Percentiles rank a stretch among this genome's conserved stretches.
phyloP scores from a whole-genome alignment of 176 grass and related monocot genomes.

The Avena insularis region DNA sequence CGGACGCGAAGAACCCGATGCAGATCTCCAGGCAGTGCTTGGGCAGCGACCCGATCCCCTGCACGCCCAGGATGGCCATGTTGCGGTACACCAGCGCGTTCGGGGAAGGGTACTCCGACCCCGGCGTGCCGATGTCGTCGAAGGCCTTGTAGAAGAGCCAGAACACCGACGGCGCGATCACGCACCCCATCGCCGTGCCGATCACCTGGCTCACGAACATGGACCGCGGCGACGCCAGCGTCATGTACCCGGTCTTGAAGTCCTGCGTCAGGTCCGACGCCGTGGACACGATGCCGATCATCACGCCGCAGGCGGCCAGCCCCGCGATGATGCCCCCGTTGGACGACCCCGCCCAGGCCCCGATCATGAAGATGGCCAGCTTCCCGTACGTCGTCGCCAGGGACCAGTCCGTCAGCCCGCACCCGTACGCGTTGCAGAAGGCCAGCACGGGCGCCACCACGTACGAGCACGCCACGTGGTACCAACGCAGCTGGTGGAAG shows the following conservation, averaged over 20 bases:
- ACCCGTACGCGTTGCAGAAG: constrained; percentile 80
- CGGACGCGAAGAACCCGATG: constrained; percentile 18
- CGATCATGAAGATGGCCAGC: constrained; percentile 19
- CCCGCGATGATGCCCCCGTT: constrained; percentile 21
- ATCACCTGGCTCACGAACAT: constrained; percentile 37
- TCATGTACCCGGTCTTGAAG: constrained; percentile 34
- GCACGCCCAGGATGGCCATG: constrained; percentile 28
- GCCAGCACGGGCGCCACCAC: constrained; percentile 57
- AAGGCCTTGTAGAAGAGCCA: constrained; percentile 36
- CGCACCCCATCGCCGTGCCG: constrained; percentile 22
- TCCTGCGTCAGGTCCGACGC: constrained; percentile 26
- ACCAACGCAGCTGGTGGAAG: constrained; percentile 29
- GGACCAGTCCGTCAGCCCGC: constrained; percentile 28
- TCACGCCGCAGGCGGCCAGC: constrained; percentile 1
- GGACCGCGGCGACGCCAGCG: constrained; percentile 24
- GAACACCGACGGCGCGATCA: constrained; percentile 26
- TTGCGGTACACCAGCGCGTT: constrained; percentile 32
- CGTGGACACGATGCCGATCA: constrained; percentile 34
- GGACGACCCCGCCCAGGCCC: neutral
- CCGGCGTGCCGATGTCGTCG: constrained; percentile 16
- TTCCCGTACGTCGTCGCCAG: constrained; percentile 24
- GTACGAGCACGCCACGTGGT: constrained; percentile 24
- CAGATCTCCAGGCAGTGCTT: constrained; percentile 11
- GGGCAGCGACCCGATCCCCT: neutral
- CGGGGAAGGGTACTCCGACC: constrained; percentile 12